Evolutionary conservation across 305 asterid genomes (phyloP).

Genomic region (Solanum aculeatissimum): DNA sequence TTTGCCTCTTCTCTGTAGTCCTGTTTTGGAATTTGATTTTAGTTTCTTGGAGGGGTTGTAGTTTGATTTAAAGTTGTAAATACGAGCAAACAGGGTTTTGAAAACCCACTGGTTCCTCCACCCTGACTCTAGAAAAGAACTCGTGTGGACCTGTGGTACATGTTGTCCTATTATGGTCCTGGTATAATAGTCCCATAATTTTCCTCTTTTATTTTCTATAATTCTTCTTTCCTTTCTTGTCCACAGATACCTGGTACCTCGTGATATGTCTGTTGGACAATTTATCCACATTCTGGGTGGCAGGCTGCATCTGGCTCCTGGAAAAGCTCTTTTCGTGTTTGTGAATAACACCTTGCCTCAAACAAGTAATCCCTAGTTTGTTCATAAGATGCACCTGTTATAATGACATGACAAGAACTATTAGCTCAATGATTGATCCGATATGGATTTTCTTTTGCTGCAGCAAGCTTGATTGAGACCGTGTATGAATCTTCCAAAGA

Average conservation of each 20-base stretch:
- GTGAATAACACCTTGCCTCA: constrained; percentile 84
- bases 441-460: neutral
- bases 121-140: neutral
- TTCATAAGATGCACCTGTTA: neutral
- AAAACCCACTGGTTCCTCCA: neutral
- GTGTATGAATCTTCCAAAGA: constrained; percentile 63
- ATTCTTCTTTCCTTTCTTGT: neutral
- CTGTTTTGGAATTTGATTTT: neutral
- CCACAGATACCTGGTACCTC: constrained; percentile 81
- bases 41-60: neutral
- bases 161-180: neutral
- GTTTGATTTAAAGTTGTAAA: neutral
- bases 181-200: neutral
- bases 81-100: neutral
- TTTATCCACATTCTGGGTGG: constrained; percentile 68
- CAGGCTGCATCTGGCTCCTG: constrained; percentile 80
- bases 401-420: neutral
- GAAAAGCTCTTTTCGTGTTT: constrained; percentile 84
- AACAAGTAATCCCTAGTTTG: constrained; percentile 41
- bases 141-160: neutral
- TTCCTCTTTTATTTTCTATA: neutral
- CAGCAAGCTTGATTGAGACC: constrained; percentile 73
- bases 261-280: constrained; percentile 92
- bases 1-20: neutral
- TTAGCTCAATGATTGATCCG: neutral